A percentile compares a stretch with the other conserved stretches of the same genome.
Conservation (phyloP, 2,329 filamentous ascomycete genomes). For the Aspergillus sp. region DNA sequence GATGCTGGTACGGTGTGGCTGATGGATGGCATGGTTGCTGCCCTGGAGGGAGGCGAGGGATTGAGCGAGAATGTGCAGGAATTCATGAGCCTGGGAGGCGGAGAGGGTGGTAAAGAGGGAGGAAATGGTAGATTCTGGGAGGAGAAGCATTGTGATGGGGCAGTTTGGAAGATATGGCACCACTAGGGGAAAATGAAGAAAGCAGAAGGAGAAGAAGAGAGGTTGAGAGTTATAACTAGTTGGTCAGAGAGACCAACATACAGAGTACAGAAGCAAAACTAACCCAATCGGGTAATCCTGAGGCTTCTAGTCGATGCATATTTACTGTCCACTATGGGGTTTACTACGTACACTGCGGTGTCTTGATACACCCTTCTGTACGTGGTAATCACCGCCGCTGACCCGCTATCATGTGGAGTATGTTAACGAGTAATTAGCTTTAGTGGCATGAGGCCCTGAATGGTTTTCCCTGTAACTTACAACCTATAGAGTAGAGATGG, state of each 20-base stretch:
- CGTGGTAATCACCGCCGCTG: too few relatives aligned
- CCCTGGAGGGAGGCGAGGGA: slow-evolving; percentile 17
- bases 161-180: neutral
- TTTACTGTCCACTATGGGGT: too few relatives aligned
- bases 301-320: neutral
- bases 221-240: too few relatives aligned
- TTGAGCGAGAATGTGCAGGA: slow-evolving; percentile 30
- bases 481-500: too few relatives aligned
- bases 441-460: too few relatives aligned
- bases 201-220: neutral
- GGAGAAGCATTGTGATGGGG: slow-evolving; percentile 23
- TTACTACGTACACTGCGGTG: too few relatives aligned
- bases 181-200: neutral
- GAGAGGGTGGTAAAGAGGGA: slow-evolving; percentile 26
- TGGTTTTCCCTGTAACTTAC: too few relatives aligned
- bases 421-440: too few relatives aligned
- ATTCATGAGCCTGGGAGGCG: slow-evolving; percentile 23
- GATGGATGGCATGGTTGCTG: slow-evolving; percentile 29
- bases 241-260: too few relatives aligned
- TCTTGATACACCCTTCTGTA: too few relatives aligned
- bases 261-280: neutral
- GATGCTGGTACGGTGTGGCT: slow-evolving; percentile 37
- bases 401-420: too few relatives aligned
- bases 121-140: slow-evolving; percentile 27
- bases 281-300: neutral